Percentiles rank a stretch among this genome's conserved stretches.
These are phyloP conservation scores for Ammopiptanthus mongolicus DNA, from an alignment of 306 rosid species.

Conservation along the genomic window DNA sequence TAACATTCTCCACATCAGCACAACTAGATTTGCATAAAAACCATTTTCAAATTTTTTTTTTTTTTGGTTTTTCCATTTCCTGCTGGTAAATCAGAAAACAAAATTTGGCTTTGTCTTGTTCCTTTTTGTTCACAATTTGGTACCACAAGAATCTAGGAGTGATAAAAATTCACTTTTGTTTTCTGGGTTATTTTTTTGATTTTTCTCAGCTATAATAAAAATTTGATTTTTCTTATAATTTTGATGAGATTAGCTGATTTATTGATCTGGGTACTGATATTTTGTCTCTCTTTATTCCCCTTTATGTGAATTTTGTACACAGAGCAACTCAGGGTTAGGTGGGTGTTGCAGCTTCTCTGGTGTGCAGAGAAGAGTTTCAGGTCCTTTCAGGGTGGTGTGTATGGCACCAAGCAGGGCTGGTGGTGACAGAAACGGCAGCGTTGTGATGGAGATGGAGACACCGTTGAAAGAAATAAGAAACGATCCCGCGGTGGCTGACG, in stretches of 20 bases:
- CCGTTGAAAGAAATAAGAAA: slow-evolving; percentile 42
- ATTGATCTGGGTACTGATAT: slow-evolving; percentile 3
- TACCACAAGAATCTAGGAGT: not conserved
- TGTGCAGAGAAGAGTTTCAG: slow-evolving; percentile 37
- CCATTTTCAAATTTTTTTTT: not conserved
- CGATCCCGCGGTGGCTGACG: slow-evolving; percentile 38
- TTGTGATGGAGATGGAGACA: slow-evolving; percentile 63
- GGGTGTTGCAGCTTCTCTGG: slow-evolving; percentile 33
- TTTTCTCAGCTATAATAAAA: not conserved
- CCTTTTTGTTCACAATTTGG: not conserved
- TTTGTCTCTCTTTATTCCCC: not conserved
- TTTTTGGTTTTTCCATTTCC: not conserved
- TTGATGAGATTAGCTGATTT: slow-evolving; percentile 15
- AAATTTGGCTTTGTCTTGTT: slow-evolving; percentile 15
- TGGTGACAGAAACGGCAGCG: slow-evolving; percentile 59
- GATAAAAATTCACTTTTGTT: not conserved
- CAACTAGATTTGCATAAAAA: not conserved
- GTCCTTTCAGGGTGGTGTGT: slow-evolving; percentile 54
- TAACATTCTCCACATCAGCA: not conserved
- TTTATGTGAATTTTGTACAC: slow-evolving; percentile 10
- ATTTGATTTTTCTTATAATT: not conserved
- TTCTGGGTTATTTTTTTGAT: not conserved
- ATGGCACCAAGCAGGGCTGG: slow-evolving; percentile 39
- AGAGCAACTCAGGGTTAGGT: slow-evolving; percentile 57
- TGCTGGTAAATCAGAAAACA: slow-evolving; percentile 14